phyloP scores from a whole-genome alignment of 2,329 filamentous ascomycete genomes.

The Phoma sp. region DNA sequence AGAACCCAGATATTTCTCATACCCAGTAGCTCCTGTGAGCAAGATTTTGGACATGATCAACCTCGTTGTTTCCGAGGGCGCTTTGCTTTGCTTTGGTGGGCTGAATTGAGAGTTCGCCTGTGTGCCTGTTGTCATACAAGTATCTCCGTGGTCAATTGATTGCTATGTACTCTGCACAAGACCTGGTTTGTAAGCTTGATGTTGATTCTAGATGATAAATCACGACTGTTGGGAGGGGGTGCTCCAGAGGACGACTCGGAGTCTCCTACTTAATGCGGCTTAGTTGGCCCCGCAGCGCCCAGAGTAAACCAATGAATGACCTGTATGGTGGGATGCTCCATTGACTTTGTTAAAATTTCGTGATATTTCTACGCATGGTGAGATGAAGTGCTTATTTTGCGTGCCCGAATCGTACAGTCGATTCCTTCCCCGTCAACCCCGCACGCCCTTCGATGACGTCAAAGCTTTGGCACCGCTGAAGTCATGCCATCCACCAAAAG shows the following conservation, averaged over 20 bases:
- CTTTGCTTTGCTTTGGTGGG: not conserved
- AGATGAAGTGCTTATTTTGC: not conserved
- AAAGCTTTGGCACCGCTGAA: not conserved
- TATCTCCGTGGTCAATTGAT: not conserved
- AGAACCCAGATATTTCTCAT: not conserved
- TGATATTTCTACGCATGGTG: conserved; percentile 3
- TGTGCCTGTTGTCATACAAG: not conserved
- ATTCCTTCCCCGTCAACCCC: not conserved
- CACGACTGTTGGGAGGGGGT: not conserved
- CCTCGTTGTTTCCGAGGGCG: not conserved
- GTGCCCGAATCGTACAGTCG: not conserved
- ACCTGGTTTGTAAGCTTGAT: conserved; percentile 1
- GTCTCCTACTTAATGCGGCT: conserved; percentile 5
- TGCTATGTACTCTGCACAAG: not conserved
- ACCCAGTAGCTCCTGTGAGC: conserved; percentile 22
- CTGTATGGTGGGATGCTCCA: not conserved
- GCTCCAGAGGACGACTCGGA: not conserved
- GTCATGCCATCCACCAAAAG: conserved; percentile 15
- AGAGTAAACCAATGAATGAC: conserved; percentile 2
- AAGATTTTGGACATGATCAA: conserved; percentile 11
- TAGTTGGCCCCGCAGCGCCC: conserved; percentile 7
- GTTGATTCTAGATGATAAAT: conserved; percentile 7
- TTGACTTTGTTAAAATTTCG: conserved; percentile 1
- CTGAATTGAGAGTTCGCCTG: not conserved
- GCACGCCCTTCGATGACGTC: conserved; percentile 6